These are phyloP conservation scores for Eimeria tenella DNA, from an alignment of 169 alveolate species.

Conservation along the genomic window DNA sequence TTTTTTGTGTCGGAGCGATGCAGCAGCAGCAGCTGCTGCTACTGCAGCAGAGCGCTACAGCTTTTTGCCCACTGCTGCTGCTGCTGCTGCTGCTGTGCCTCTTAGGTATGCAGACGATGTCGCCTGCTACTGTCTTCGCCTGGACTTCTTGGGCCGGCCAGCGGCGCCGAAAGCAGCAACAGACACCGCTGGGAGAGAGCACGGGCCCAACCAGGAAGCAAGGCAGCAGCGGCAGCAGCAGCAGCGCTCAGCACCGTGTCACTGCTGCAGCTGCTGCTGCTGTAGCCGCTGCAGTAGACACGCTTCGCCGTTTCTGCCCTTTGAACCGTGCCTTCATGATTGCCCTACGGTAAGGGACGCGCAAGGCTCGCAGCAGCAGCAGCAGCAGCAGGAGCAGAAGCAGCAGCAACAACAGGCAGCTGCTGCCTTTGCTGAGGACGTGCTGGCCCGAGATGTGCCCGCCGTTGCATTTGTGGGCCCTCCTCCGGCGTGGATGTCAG, in stretches of 20 bases:
- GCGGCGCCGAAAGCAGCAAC: not conserved
- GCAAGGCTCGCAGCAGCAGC: not conserved
- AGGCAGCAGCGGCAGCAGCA: conserved; percentile 30
- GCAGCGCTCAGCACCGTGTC: not conserved
- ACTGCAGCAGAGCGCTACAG: conserved; percentile 54
- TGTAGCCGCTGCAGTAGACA: not conserved
- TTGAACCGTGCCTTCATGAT: conserved; percentile 37
- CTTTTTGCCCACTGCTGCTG: conserved; percentile 61
- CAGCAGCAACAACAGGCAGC: conserved; percentile 33
- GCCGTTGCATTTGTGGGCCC: conserved; percentile 43
- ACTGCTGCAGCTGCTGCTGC: conserved; percentile 24
- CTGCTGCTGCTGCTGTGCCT: conserved; percentile 52
- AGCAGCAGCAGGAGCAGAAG: conserved; percentile 1
- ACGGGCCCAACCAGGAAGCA: not conserved
- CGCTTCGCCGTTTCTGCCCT: not conserved
- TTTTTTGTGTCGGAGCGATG: not conserved
- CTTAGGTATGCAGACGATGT: conserved; percentile 49
- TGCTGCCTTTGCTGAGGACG: conserved; percentile 53
- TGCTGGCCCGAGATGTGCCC: conserved; percentile 26
- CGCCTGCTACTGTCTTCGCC: conserved; percentile 41
- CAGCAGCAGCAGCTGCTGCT: conserved; percentile 46
- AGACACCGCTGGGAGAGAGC: not conserved
- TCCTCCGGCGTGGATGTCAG: conserved; percentile 47
- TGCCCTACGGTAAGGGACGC: conserved; percentile 17
- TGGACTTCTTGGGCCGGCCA: conserved; percentile 8